These are phyloP conservation scores for Laetiporus sulphureus DNA, from an alignment of 1,284 basidiomycete genomes.

Conservation along the genomic window DNA sequence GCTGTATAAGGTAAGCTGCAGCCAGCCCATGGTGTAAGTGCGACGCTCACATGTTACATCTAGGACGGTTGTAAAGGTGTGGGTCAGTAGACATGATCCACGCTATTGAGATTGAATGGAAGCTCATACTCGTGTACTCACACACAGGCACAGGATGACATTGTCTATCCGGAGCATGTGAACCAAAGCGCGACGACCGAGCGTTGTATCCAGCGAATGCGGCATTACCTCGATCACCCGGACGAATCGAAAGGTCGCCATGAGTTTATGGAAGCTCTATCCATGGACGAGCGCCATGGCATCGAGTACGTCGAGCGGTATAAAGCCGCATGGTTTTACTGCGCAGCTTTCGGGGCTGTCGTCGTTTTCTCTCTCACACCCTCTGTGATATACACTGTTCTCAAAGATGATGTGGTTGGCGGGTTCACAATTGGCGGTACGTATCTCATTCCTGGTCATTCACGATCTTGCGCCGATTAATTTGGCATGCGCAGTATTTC, in stretches of 20 bases:
- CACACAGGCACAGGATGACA: too few species aligned
- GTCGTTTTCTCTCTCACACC: conserved; percentile 10
- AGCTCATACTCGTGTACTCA: too few species aligned
- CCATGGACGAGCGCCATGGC: conserved; percentile 12
- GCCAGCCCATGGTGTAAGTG: conserved; percentile 13
- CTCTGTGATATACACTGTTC: conserved; percentile 10
- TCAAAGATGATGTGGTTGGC: conserved; percentile 10
- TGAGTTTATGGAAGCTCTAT: conserved; percentile 20
- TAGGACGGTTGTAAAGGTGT: too few species aligned
- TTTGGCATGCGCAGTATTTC: too few species aligned
- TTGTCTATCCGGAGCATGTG: conserved; percentile 16
- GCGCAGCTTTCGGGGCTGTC: conserved; percentile 13
- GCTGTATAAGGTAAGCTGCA: conserved; percentile 15
- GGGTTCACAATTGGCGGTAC: conserved; percentile 18
- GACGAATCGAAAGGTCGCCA: conserved; percentile 12
- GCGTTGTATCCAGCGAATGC: conserved; percentile 17
- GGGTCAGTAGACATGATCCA: too few species aligned
- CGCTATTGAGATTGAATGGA: too few species aligned
- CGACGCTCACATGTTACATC: too few species aligned
- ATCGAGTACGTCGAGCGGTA: conserved; percentile 19
- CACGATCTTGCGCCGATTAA: too few species aligned
- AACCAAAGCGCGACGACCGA: conserved; percentile 12
- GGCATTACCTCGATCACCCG: conserved; percentile 17
- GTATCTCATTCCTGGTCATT: too few species aligned
- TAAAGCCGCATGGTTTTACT: conserved; percentile 13